phyloP scores from a whole-genome alignment of 2,329 filamentous ascomycete genomes.

The Venturia oleaginea region DNA sequence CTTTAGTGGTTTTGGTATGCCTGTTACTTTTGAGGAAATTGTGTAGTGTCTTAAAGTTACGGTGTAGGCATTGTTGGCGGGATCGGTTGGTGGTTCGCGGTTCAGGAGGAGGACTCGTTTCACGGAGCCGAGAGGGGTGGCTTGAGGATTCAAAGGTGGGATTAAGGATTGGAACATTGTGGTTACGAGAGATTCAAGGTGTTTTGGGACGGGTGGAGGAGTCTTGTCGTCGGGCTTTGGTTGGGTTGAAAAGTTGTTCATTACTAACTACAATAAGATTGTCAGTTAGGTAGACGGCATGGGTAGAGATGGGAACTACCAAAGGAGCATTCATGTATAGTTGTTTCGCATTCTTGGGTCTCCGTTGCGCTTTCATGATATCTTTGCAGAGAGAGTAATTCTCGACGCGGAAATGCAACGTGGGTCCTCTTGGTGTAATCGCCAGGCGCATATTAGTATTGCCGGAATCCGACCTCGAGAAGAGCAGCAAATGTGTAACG shows the following conservation, averaged over 20 bases:
- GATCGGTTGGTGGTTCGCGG: constrained; percentile 48
- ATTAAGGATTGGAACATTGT: constrained; percentile 95
- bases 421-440: constrained; percentile 81
- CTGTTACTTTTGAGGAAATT: constrained; percentile 81
- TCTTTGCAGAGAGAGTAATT: constrained; percentile 93
- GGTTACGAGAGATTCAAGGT: constrained; percentile 85
- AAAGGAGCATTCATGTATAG: constrained; percentile 80
- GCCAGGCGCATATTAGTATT: constrained; percentile 89
- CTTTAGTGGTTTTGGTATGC: constrained; percentile 73
- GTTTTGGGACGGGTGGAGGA: constrained; percentile 70
- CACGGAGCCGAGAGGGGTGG: constrained; percentile 84
- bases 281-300: neutral
- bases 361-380: constrained; percentile 72
- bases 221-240: constrained; percentile 33
- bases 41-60: constrained; percentile 89
- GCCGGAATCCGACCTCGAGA: constrained; percentile 79
- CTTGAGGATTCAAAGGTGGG: constrained; percentile 87
- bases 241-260: constrained; percentile 83
- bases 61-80: constrained; percentile 50
- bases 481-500: constrained; percentile 85
- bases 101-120: constrained; percentile 84
- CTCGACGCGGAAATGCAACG: constrained; percentile 87
- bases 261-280: constrained; percentile 57
- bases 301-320: constrained; percentile 35
- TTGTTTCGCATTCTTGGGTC: constrained; percentile 67